These are phyloP conservation scores for Apophysomyces elegans DNA, from an alignment of 371 early-diverging fungal species.

Conservation along the genomic window DNA sequence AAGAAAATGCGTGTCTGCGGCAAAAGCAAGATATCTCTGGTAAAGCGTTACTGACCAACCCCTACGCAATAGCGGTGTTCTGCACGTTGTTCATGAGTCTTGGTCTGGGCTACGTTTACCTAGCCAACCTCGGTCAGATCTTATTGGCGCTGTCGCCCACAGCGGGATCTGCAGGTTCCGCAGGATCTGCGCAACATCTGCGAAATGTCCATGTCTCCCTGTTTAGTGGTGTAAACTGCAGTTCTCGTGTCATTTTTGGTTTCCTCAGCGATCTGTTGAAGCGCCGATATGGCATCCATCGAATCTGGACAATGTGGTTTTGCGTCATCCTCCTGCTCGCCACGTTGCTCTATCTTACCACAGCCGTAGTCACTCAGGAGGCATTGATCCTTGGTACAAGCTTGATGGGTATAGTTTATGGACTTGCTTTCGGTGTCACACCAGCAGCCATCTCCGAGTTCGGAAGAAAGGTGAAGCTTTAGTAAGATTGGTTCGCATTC, in stretches of 20 bases:
- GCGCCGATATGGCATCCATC: conserved; percentile 38
- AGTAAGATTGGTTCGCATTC: background rate
- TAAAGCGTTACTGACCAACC: conserved; percentile 32
- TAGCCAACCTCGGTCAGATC: conserved; percentile 47
- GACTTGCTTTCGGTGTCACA: conserved; percentile 45
- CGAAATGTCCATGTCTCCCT: conserved; percentile 46
- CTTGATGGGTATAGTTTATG: conserved; percentile 42
- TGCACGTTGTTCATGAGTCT: conserved; percentile 37
- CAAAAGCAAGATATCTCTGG: conserved; percentile 24
- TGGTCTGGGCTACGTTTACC: conserved; percentile 52
- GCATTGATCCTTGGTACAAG: conserved; percentile 36
- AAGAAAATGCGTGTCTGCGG: background rate
- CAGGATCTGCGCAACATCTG: conserved; percentile 30
- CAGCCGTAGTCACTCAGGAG: conserved; percentile 14
- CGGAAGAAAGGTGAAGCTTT: conserved; percentile 35
- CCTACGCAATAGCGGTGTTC: conserved; percentile 42
- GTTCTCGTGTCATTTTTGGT: conserved; percentile 46
- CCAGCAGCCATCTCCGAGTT: conserved; percentile 50
- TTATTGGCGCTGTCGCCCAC: conserved; percentile 27
- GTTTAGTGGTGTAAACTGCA: conserved; percentile 53
- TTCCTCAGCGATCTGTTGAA: conserved; percentile 46
- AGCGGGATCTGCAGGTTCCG: background rate
- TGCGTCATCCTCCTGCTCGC: conserved; percentile 5
- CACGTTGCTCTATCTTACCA: conserved; percentile 22
- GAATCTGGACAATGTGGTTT: conserved; percentile 43